A percentile compares a stretch with the other conserved stretches of the same genome.
These are phyloP conservation scores for Botrytis deweyae DNA, from an alignment of 2,329 filamentous ascomycete species.

Conservation along the genomic window DNA sequence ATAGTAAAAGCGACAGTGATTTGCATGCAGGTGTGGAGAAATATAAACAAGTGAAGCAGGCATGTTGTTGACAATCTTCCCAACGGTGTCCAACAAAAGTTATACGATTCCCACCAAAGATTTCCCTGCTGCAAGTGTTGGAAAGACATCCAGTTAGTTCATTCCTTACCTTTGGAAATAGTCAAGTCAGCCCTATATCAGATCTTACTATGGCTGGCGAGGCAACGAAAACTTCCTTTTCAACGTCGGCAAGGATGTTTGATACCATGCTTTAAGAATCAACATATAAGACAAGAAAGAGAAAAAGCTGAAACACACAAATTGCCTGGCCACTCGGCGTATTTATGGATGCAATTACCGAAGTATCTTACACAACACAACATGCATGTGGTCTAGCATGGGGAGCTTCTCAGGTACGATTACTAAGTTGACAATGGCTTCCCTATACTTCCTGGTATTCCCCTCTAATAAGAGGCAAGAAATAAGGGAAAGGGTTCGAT, in stretches of 20 bases:
- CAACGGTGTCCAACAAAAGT: not conserved
- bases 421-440: not conserved
- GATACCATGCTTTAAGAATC: not conserved
- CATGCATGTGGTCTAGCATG: constrained; percentile 2
- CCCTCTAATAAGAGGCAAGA: not conserved
- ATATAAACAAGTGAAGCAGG: not conserved
- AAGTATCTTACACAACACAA: not conserved
- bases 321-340: not conserved
- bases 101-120: not conserved
- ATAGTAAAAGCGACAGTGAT: not conserved
- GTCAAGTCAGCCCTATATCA: not conserved
- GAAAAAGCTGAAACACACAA: not conserved
- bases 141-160: not conserved
- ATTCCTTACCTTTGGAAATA: not conserved
- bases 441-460: not conserved
- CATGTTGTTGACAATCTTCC: not conserved
- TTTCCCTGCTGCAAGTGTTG: not conserved
- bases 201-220: not conserved
- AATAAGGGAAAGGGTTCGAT: not conserved
- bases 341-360: constrained; percentile 6
- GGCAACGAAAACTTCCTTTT: not conserved
- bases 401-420: not conserved
- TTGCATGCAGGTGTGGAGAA: not conserved
- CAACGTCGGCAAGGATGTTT: not conserved
- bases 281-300: not conserved